Evolutionary conservation across 2,329 filamentous ascomycete species (phyloP), one percentile per base, ranked within the genome.

Genomic region (Verticillium tricorpus): DNA sequence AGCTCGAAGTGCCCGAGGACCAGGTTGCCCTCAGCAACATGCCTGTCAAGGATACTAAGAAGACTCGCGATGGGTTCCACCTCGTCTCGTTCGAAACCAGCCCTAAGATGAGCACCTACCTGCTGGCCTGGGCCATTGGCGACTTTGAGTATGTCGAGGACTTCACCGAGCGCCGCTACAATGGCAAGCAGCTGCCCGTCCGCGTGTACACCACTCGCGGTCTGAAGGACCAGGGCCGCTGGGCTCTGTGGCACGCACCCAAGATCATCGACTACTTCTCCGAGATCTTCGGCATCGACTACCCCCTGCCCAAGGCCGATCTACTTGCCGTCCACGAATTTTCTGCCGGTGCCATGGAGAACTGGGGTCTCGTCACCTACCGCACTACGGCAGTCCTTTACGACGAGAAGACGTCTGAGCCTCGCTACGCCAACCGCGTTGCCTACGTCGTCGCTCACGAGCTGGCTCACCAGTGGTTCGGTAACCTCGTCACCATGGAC

Each of bases 391-490:
- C 95, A 58, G 90, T 99, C 32, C 84, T 99, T n/a, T 99, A 95
- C 71, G 94, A 99, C 70, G 92, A 96, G 74, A 88, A 92, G 73
- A 91, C 89, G 57, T 97, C 94, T 0, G 94, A 97, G 73, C 88
- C 91, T 52, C 88, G 89, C 66, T 97, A 94, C 79, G 93, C 93
- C 77, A 97, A 97, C 75, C 86, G 93, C 40, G 90, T 99, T 66
- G 95, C 95, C 35, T 98, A 99, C 71, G 93, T 98, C 61, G 93
- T 98, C 58, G 94, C 95, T n/a, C 95, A 99, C 77, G 95, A 99
- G 76, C 83, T 99, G 65, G 95, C 93, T 61, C 93, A 97, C 72
- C 93, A 96, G 78, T 97, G 93, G 93, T 97, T 97, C 69, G 93
- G 93, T 40, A 96, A 97, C 74, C 84, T 97, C 12, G 93, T 96